Evolutionary conservation across 164 flowering plant genomes (phyloP).

Genomic region (Vitis cinerea): DNA sequence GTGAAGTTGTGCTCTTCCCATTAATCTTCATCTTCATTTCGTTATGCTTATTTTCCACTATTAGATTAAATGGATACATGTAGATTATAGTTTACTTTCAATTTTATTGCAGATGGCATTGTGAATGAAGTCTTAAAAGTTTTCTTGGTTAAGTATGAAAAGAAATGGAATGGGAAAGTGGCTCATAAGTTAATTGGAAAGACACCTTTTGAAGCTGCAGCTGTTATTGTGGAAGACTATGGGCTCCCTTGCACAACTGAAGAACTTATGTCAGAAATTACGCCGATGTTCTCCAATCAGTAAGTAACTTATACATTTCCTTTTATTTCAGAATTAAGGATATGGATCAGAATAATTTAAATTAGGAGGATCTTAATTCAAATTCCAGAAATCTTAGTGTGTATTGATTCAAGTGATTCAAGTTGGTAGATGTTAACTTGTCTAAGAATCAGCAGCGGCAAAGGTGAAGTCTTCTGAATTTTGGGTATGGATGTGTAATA

Average conservation of each 20-base stretch:
- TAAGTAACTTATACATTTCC: conserved; percentile 24
- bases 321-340: not conserved
- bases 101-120: conserved; percentile 57
- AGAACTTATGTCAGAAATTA: conserved; percentile 63
- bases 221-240: conserved; percentile 72
- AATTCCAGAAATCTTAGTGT: not conserved
- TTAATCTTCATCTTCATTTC: not conserved
- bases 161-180: conserved; percentile 79
- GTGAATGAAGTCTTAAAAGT: conserved; percentile 60
- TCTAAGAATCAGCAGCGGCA: not conserved
- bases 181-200: conserved; percentile 63
- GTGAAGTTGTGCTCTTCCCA: conserved; percentile 28
- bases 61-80: not conserved
- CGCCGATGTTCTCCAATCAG: conserved; percentile 67
- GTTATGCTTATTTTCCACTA: not conserved
- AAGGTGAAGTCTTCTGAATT: not conserved
- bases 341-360: not conserved
- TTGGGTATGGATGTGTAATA: not conserved
- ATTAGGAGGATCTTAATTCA: not conserved
- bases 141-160: conserved; percentile 68
- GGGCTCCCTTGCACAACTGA: conserved; percentile 63
- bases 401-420: not conserved
- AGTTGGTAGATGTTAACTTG: not conserved
- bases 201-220: conserved; percentile 73
- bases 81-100: conserved; percentile 7